A percentile compares a stretch with the other conserved stretches of the same genome.
These are phyloP conservation scores for Exophiala calicioides DNA, from an alignment of 2,329 filamentous ascomycete genomes.

Conservation along the genomic window DNA sequence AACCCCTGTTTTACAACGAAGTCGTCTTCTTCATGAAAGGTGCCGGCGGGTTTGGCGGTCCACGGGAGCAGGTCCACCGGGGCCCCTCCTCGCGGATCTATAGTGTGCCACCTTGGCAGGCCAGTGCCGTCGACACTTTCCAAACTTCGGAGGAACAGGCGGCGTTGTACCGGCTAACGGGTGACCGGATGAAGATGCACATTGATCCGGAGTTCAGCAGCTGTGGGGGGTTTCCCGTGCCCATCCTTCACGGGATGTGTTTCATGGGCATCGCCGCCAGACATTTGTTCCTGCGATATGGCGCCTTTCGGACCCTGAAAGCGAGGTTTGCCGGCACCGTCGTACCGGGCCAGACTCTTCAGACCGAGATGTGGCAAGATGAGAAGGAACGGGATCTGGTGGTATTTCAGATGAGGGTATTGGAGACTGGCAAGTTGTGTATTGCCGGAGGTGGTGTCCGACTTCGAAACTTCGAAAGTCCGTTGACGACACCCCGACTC, in stretches of 20 bases:
- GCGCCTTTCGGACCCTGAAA: conserved; percentile 86
- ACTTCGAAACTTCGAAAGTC: too few relatives aligned
- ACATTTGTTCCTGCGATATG: conserved; percentile 82
- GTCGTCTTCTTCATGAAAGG: conserved; percentile 89
- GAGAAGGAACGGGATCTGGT: conserved; percentile 79
- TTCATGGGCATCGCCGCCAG: conserved; percentile 90
- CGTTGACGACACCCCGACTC: too few relatives aligned
- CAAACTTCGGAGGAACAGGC: conserved; percentile 89
- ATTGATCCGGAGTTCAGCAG: conserved; percentile 93
- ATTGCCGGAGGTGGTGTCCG: conserved; percentile 77
- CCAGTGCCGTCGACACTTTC: conserved; percentile 82
- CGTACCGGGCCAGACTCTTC: conserved; percentile 70
- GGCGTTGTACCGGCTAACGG: conserved; percentile 86
- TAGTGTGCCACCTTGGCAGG: conserved; percentile 71
- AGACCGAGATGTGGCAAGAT: conserved; percentile 96
- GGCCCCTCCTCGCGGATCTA: conserved; percentile 79
- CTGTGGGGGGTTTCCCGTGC: conserved; percentile 89
- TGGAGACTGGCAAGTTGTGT: conserved; percentile 88
- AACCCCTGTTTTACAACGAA: conserved; percentile 97
- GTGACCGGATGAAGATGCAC: conserved; percentile 95
- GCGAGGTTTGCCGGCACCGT: conserved; percentile 86
- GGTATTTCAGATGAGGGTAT: conserved; percentile 83
- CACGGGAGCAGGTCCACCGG: conserved; percentile 72
- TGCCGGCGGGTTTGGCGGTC: conserved; percentile 84
- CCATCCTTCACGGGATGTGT: conserved; percentile 96